These are phyloP conservation scores for Moricandia arvensis DNA, from an alignment of 345 rosid genomes.

Conservation along the genomic window DNA sequence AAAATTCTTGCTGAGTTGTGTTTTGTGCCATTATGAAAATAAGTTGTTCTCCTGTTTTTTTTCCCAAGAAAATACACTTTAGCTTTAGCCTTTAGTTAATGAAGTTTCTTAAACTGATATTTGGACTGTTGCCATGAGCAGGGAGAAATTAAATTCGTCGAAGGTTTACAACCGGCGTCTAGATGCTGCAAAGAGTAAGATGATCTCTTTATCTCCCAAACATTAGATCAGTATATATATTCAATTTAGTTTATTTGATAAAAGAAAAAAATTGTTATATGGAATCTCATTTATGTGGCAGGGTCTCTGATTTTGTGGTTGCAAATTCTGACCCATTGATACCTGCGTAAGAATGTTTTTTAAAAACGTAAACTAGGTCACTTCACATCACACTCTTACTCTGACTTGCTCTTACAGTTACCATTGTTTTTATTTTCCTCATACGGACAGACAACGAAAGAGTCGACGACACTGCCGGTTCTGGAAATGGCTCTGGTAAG, in stretches of 20 bases:
- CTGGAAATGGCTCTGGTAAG: slow-evolving; percentile 92
- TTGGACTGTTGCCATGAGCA: slow-evolving; percentile 28
- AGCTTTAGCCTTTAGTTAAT: not conserved
- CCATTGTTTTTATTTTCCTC: not conserved
- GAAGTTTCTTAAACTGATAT: not conserved
- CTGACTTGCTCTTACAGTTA: not conserved
- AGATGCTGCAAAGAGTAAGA: slow-evolving; percentile 88
- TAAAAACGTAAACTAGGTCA: not conserved
- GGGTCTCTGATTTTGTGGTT: slow-evolving; percentile 68
- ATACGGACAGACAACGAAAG: slow-evolving; percentile 51
- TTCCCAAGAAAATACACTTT: not conserved
- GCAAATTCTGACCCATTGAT: slow-evolving; percentile 72
- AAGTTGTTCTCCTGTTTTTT: not conserved
- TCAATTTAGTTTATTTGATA: not conserved
- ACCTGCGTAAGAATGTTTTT: slow-evolving; percentile 49
- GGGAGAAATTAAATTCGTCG: slow-evolving; percentile 68
- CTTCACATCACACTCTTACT: not conserved
- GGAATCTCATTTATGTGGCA: slow-evolving; percentile 33
- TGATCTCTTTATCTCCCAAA: not conserved
- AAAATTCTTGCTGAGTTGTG: not conserved
- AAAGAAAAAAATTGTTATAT: not conserved
- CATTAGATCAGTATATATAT: not conserved
- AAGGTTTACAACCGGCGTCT: slow-evolving; percentile 67
- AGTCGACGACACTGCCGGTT: slow-evolving; percentile 56
- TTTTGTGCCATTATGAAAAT: not conserved